phyloP scores from a whole-genome alignment of 2,329 filamentous ascomycete species.

The Trichoderma sp. region DNA sequence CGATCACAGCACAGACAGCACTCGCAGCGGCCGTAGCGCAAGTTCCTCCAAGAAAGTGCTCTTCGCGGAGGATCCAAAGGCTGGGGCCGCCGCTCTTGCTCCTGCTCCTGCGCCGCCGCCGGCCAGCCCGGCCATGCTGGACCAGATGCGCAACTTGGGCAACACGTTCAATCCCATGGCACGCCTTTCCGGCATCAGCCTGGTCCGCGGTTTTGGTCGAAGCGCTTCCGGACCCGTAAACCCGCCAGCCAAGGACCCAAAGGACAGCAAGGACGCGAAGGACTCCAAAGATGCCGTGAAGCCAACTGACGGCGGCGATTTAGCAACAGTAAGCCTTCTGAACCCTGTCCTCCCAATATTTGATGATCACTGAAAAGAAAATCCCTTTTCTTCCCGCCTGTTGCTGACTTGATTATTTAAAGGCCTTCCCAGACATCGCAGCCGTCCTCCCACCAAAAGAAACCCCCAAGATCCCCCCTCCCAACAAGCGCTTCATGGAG shows the following conservation, averaged over 20 bases:
- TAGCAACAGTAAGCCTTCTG: conserved; percentile 62
- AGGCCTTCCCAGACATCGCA: conserved; percentile 64
- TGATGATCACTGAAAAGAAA: no score
- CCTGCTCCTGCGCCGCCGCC: conserved; percentile 28
- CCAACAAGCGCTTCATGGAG: conserved; percentile 73
- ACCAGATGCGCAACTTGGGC: conserved; percentile 79
- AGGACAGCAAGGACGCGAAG: conserved; percentile 7
- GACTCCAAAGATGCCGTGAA: conserved; percentile 43
- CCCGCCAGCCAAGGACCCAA: conserved; percentile 36
- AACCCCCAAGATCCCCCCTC: conserved; percentile 61
- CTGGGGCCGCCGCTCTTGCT: conserved; percentile 21
- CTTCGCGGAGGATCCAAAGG: conserved; percentile 49
- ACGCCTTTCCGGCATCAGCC: conserved; percentile 71
- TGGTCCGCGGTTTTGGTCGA: conserved; percentile 75
- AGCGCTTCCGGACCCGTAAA: conserved; percentile 44
- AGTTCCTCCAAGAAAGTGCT: conserved; percentile 59
- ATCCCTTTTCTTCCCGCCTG: no score
- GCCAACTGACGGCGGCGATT: conserved; percentile 55
- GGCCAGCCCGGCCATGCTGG: conserved; percentile 64
- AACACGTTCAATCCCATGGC: conserved; percentile 82
- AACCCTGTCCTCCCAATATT: no score
- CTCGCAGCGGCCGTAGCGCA: conserved; percentile 64
- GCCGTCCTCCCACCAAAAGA: conserved; percentile 58
- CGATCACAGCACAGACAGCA: conserved; percentile 77
- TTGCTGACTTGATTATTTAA: conserved; percentile 12